Conservation (phyloP, 2,329 filamentous ascomycete species). For the Aquanectria penicillioides region DNA sequence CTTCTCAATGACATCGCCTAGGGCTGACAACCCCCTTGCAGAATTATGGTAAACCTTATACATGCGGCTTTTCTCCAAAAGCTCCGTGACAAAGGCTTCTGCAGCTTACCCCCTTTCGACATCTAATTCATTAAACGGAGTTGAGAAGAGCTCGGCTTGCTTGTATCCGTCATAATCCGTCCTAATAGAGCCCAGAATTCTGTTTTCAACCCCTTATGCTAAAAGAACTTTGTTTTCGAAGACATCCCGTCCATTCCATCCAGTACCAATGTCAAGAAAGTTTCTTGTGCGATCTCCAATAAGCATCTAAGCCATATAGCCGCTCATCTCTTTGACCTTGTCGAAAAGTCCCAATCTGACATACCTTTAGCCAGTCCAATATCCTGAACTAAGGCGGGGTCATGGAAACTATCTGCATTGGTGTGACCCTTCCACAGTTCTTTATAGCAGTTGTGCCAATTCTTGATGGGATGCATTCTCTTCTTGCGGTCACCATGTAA, state of each 20-base stretch:
- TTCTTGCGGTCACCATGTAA: slow-evolving; percentile 53
- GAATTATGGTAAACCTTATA: slow-evolving; percentile 52
- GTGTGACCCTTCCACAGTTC: slow-evolving; percentile 48
- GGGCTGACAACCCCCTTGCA: slow-evolving; percentile 40
- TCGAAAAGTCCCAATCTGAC: slow-evolving; percentile 22
- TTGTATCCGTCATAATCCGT: slow-evolving; percentile 41
- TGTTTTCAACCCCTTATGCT: slow-evolving; percentile 45
- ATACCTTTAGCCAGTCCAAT: slow-evolving; percentile 46
- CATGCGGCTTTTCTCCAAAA: slow-evolving; percentile 48
- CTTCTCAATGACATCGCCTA: slow-evolving; percentile 46
- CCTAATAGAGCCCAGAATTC: slow-evolving; percentile 44
- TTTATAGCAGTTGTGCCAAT: slow-evolving; percentile 52
- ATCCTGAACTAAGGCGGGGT: slow-evolving; percentile 42
- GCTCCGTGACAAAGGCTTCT: slow-evolving; percentile 45
- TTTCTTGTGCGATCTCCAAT: slow-evolving; percentile 47
- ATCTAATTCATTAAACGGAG: slow-evolving; percentile 44
- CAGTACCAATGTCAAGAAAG: slow-evolving; percentile 42
- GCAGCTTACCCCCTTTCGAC: slow-evolving; percentile 37
- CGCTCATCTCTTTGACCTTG: slow-evolving; percentile 44
- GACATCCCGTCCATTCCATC: slow-evolving; percentile 46
- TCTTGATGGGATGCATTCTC: slow-evolving; percentile 52
- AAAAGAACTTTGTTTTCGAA: slow-evolving; percentile 46
- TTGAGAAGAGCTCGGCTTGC: slow-evolving; percentile 46
- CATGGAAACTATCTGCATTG: slow-evolving; percentile 46
- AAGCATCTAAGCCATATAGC: slow-evolving; percentile 51